These are phyloP conservation scores for Phytopythium montanum DNA, from an alignment of 352 stramenopile genomes.

Conservation along the genomic window DNA sequence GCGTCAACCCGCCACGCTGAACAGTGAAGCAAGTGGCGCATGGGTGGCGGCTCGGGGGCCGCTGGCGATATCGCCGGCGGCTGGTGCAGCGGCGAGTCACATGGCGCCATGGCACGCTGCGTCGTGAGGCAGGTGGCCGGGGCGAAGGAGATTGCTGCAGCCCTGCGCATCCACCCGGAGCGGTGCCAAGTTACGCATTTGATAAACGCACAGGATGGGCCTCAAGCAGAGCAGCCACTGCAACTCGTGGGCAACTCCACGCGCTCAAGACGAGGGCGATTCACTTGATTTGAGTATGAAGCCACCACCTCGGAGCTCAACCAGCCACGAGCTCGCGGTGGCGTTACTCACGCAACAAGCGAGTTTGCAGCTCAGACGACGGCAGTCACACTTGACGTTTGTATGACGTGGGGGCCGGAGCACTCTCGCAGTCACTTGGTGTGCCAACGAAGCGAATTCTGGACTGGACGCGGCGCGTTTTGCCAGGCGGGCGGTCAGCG, in stretches of 20 bases:
- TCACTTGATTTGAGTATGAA: neutral
- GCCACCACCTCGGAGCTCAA: no score
- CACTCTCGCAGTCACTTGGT: neutral
- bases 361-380: neutral
- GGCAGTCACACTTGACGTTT: neutral
- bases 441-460: no score
- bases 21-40: neutral
- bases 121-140: neutral
- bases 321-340: constrained; percentile 13
- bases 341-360: constrained; percentile 15
- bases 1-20: neutral
- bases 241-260: neutral
- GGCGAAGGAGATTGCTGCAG: neutral
- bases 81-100: neutral
- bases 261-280: neutral
- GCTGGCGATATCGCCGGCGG: neutral
- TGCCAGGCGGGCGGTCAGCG: constrained; percentile 4
- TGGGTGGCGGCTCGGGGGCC: neutral
- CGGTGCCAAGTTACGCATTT: neutral
- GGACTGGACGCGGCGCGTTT: neutral
- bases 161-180: no score
- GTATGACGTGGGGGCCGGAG: neutral
- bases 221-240: neutral
- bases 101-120: neutral
- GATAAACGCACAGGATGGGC: neutral